These are phyloP conservation scores for Aureoboletus auriporus DNA, from an alignment of 768 basidiomycete species.

Conservation along the genomic window DNA sequence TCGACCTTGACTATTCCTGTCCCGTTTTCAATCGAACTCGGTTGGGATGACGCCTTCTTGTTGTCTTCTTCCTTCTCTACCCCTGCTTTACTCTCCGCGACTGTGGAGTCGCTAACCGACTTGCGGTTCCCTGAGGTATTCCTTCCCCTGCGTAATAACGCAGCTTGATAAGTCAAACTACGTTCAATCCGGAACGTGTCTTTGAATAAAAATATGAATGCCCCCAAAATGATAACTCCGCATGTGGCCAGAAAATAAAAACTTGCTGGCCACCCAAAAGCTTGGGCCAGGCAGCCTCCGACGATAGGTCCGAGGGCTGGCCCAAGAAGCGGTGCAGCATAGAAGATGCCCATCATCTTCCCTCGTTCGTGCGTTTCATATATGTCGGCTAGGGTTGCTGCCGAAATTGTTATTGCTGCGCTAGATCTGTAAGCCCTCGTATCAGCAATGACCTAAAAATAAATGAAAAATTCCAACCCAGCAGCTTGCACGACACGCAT, in stretches of 20 bases:
- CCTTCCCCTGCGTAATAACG: slow-evolving; percentile 42
- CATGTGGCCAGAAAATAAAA: slow-evolving; percentile 81
- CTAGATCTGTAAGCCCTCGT: slow-evolving; percentile 42
- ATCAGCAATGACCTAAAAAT: slow-evolving; percentile 1
- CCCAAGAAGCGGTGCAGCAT: slow-evolving; percentile 74
- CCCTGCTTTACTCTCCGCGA: slow-evolving; percentile 8
- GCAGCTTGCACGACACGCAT: slow-evolving; percentile 68
- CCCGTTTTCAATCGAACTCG: slow-evolving; percentile 23
- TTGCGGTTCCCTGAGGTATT: slow-evolving; percentile 21
- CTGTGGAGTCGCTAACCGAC: slow-evolving; percentile 18
- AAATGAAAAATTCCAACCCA: slow-evolving; percentile 40
- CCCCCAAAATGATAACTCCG: slow-evolving; percentile 47
- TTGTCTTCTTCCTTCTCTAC: slow-evolving; percentile 10
- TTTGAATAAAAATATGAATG: slow-evolving; percentile 65
- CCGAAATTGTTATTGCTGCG: slow-evolving; percentile 68
- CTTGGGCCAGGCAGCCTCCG: slow-evolving; percentile 64
- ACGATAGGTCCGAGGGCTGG: slow-evolving; percentile 68
- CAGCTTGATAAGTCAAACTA: slow-evolving; percentile 73
- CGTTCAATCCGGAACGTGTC: slow-evolving; percentile 85
- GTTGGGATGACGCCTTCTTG: slow-evolving; percentile 10
- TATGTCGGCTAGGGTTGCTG: slow-evolving; percentile 75
- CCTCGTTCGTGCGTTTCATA: slow-evolving; percentile 74
- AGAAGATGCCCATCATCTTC: slow-evolving; percentile 77
- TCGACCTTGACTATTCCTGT: slow-evolving; percentile 9
- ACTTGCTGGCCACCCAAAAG: slow-evolving; percentile 71